Percentiles rank a stretch among this genome's conserved stretches.
phyloP scores from a whole-genome alignment of 805 yeast genomes.

The Kazachstania taianensis region DNA sequence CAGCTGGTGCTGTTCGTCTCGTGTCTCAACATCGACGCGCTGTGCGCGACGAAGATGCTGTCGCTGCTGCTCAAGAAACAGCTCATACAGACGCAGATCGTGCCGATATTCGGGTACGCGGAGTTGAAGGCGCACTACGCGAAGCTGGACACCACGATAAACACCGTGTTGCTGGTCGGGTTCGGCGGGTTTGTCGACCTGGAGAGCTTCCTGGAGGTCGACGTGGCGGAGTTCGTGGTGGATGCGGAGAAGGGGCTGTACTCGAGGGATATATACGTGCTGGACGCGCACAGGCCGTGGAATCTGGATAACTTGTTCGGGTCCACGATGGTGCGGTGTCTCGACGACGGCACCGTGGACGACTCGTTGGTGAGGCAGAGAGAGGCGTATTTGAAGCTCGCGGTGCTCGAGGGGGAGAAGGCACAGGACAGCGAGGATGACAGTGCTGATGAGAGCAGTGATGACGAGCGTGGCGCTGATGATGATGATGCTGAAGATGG shows the following conservation, averaged over 20 bases:
- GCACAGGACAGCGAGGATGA: conserved; percentile 32
- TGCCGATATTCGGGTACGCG: conserved; percentile 87
- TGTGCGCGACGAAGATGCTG: conserved; percentile 78
- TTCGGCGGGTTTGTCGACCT: conserved; percentile 91
- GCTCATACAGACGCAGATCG: conserved; percentile 74
- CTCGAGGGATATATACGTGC: conserved; percentile 59
- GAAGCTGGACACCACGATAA: conserved; percentile 51
- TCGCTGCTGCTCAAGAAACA: conserved; percentile 64
- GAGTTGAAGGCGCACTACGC: conserved; percentile 58
- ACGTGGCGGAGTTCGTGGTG: conserved; percentile 41
- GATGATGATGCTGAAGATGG: conserved; percentile 22
- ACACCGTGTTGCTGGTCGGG: conserved; percentile 71
- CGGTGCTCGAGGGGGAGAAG: conserved; percentile 33
- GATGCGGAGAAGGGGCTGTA: conserved; percentile 27
- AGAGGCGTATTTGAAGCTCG: conserved; percentile 49
- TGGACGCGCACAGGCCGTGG: conserved; percentile 96
- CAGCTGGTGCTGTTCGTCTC: conserved; percentile 80
- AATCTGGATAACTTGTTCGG: conserved; percentile 87
- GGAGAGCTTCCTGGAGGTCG: conserved; percentile 60
- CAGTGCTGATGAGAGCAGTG: conserved; percentile 28
- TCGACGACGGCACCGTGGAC: conserved; percentile 77
- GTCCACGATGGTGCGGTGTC: conserved; percentile 61
- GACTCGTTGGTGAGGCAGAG: conserved; percentile 46
- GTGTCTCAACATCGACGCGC: conserved; percentile 81
- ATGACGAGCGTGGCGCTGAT: conserved; percentile 26